A percentile compares a stretch with the other conserved stretches of the same genome.
phyloP scores from a whole-genome alignment of 331 rosid species.

The Quercus tomentella region DNA sequence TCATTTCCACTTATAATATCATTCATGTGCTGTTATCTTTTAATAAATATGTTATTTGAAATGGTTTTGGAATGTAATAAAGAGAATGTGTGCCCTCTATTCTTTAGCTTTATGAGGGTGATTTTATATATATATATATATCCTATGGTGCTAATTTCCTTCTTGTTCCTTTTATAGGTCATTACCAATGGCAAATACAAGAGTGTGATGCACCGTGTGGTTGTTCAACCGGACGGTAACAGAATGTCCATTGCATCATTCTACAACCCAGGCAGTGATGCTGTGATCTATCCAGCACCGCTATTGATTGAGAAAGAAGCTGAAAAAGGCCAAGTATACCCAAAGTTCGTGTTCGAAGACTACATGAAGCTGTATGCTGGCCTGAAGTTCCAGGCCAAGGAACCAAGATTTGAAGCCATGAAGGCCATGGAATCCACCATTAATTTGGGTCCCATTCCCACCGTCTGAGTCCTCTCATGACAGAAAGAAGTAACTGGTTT shows the following conservation, averaged over 20 bases:
- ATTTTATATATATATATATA: too few species aligned
- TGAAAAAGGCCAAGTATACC: conserved; percentile 53
- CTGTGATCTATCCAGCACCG: conserved; percentile 79
- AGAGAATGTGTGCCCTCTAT: too few species aligned
- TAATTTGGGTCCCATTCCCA: conserved; percentile 47
- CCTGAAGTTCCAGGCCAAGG: conserved; percentile 84
- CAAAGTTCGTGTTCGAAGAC: conserved; percentile 88
- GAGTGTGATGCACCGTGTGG: conserved; percentile 81
- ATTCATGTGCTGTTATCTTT: neutral
- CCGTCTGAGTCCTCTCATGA: conserved; percentile 28
- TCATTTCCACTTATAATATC: neutral
- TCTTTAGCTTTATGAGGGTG: too few species aligned
- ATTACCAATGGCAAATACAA: conserved; percentile 91
- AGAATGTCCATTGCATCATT: conserved; percentile 97
- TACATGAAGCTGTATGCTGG: conserved; percentile 93
- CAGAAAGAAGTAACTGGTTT: neutral
- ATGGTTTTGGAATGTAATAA: neutral
- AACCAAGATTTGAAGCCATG: conserved; percentile 95
- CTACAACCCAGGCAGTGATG: conserved; percentile 89
- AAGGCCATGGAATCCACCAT: conserved; percentile 51
- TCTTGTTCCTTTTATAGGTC: conserved; percentile 31
- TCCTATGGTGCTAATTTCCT: neutral
- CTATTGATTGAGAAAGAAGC: conserved; percentile 48
- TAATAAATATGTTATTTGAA: neutral
- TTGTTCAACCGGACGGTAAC: conserved; percentile 65